Conservation (phyloP, 2,329 filamentous ascomycete species). For the Remersonia thermophila region DNA sequence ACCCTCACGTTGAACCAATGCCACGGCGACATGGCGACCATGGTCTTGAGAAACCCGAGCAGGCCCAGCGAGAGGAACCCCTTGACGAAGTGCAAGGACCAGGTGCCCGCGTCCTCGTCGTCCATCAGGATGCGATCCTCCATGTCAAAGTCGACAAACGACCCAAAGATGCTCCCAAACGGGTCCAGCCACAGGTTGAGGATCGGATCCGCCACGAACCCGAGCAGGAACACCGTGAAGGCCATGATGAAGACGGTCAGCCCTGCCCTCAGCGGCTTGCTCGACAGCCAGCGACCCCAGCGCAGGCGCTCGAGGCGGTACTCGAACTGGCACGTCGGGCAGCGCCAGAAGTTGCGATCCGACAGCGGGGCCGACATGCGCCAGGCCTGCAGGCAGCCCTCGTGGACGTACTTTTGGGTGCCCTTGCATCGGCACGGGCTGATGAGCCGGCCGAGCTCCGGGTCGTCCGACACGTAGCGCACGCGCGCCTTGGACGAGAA, state of each 20-base stretch:
- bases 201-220: constrained; percentile 86
- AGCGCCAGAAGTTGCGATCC: constrained; percentile 69
- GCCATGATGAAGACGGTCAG: constrained; percentile 64
- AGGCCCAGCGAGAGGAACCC: constrained; percentile 83
- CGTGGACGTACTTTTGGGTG: constrained; percentile 85
- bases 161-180: constrained; percentile 44
- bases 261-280: constrained; percentile 50
- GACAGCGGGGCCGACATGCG: constrained; percentile 55
- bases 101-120: constrained; percentile 45
- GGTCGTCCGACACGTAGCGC: constrained; percentile 61
- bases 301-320: constrained; percentile 69
- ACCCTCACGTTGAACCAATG: constrained; percentile 64
- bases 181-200: constrained; percentile 82
- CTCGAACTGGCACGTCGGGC: constrained; percentile 73
- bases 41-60: constrained; percentile 70
- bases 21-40: constrained; percentile 62
- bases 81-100: constrained; percentile 77
- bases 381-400: constrained; percentile 78
- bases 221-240: constrained; percentile 64
- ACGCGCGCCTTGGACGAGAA: constrained; percentile 21
- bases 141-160: constrained; percentile 32
- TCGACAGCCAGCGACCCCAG: constrained; percentile 60
- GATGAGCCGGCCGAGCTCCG: constrained; percentile 63
- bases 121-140: constrained; percentile 23
- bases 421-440: constrained; percentile 91